These are phyloP conservation scores for Blastobotrys raffinosifermentans DNA, from an alignment of 1,139 yeast species.

Conservation along the genomic window DNA sequence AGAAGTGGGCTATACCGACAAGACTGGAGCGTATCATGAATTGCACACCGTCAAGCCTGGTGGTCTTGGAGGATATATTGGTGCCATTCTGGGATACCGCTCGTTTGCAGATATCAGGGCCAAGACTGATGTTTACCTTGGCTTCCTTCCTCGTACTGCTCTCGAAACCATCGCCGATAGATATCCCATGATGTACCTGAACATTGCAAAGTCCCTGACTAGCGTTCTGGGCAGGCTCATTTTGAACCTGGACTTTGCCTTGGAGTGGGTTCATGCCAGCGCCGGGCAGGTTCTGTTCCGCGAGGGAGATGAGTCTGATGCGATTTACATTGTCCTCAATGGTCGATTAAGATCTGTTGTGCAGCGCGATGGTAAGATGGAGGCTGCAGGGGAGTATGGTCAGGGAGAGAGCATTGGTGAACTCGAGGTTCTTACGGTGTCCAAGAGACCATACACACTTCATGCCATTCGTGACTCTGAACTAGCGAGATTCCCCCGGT, in stretches of 20 bases:
- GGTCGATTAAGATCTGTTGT: slow-evolving; percentile 76
- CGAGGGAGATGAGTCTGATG: slow-evolving; percentile 86
- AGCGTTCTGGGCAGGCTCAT: slow-evolving; percentile 61
- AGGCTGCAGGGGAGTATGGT: slow-evolving; percentile 71
- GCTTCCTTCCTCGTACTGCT: slow-evolving; percentile 58
- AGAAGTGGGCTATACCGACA: slow-evolving; percentile 48
- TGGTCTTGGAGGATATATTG: slow-evolving; percentile 82
- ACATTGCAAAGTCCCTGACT: slow-evolving; percentile 70
- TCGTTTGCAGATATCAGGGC: slow-evolving; percentile 71
- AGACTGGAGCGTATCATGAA: slow-evolving; percentile 33
- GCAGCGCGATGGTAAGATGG: slow-evolving; percentile 27
- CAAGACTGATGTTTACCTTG: slow-evolving; percentile 55
- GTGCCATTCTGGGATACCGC: slow-evolving; percentile 71
- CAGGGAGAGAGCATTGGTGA: slow-evolving; percentile 96
- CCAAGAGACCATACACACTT: slow-evolving; percentile 63
- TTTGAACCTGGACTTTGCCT: slow-evolving; percentile 76
- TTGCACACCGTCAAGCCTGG: slow-evolving; percentile 66
- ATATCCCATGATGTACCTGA: slow-evolving; percentile 67
- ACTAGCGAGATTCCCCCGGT: slow-evolving; percentile 85
- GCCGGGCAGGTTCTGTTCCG: slow-evolving; percentile 78
- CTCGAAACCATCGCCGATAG: slow-evolving; percentile 67
- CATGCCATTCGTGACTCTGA: slow-evolving; percentile 93
- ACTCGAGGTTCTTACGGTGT: slow-evolving; percentile 85
- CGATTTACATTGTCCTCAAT: slow-evolving; percentile 83
- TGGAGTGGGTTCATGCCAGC: slow-evolving; percentile 89